A percentile compares a stretch with the other conserved stretches of the same genome.
phyloP scores from a whole-genome alignment of 768 basidiomycete genomes.

The Cantharellus cinnabarinus region DNA sequence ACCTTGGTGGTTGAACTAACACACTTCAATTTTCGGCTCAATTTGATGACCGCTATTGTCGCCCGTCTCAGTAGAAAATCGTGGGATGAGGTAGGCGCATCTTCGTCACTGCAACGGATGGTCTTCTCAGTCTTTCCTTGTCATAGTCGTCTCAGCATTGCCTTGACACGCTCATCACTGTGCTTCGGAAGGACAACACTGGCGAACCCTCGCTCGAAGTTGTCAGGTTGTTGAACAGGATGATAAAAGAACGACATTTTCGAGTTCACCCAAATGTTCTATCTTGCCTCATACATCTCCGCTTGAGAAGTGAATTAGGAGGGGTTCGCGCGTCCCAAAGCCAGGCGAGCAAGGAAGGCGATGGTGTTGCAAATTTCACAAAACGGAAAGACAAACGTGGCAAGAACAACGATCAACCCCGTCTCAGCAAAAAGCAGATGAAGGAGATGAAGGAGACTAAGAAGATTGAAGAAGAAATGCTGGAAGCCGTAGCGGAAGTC shows the following conservation, averaged over 20 bases:
- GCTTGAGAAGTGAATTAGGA: conserved; percentile 65
- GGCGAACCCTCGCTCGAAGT: conserved; percentile 69
- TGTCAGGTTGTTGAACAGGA: conserved; percentile 79
- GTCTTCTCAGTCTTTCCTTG: conserved; percentile 2
- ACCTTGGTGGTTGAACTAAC: conserved; percentile 61
- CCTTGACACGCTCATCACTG: conserved; percentile 54
- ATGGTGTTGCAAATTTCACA: conserved; percentile 19
- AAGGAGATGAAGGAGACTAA: conserved; percentile 74
- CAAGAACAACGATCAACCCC: conserved; percentile 32
- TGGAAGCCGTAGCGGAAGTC: conserved; percentile 84
- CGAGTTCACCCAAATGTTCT: conserved; percentile 79
- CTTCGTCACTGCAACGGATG: neutral
- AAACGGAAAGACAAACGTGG: conserved; percentile 36
- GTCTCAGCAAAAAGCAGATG: conserved; percentile 82
- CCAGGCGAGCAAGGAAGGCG: conserved; percentile 28
- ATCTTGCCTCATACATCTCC: conserved; percentile 62
- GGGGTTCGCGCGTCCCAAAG: conserved; percentile 56
- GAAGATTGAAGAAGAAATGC: conserved; percentile 79
- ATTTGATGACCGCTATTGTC: conserved; percentile 77
- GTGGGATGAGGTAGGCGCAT: conserved; percentile 55
- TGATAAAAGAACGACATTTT: conserved; percentile 87
- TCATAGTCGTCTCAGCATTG: conserved; percentile 68
- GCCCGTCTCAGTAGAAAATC: conserved; percentile 62
- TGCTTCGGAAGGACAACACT: conserved; percentile 67
- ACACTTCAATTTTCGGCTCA: conserved; percentile 92